phyloP scores from a whole-genome alignment of 2,329 filamentous ascomycete genomes.

The Helotiales sp. region DNA sequence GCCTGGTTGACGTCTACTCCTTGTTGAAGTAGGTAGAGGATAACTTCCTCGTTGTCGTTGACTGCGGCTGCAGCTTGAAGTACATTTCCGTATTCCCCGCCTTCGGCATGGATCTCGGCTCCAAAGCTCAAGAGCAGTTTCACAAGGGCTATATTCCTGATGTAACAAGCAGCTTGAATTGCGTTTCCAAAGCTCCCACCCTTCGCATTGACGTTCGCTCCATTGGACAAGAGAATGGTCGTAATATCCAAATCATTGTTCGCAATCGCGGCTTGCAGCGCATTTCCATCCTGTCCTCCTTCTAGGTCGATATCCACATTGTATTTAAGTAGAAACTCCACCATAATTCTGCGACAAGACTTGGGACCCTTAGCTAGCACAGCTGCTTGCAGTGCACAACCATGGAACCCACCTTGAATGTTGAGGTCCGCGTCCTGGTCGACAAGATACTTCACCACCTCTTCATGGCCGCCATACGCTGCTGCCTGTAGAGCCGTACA shows the following conservation, averaged over 20 bases:
- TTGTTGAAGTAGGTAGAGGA: too few species aligned
- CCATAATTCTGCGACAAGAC: not conserved
- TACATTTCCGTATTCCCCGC: slow-evolving; percentile 22
- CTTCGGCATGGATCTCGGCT: slow-evolving; percentile 13
- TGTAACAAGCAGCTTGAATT: too few species aligned
- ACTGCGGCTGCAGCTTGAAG: slow-evolving; percentile 23
- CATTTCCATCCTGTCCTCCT: slow-evolving; percentile 22
- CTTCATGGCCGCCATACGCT: not conserved
- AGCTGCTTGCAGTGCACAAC: slow-evolving; percentile 4
- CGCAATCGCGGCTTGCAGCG: slow-evolving; percentile 30
- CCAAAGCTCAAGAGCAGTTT: not conserved
- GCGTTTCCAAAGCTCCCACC: not conserved
- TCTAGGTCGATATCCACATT: slow-evolving; percentile 9
- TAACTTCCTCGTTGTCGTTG: too few species aligned
- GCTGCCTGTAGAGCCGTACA: slow-evolving; percentile 22
- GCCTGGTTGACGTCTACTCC: slow-evolving; percentile 17
- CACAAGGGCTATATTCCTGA: too few species aligned
- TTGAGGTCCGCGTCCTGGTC: slow-evolving; percentile 12
- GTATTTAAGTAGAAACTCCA: slow-evolving; percentile 1
- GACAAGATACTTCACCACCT: slow-evolving; percentile 10
- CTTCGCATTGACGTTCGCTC: slow-evolving; percentile 9
- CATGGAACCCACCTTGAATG: not conserved
- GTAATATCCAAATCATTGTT: too few species aligned
- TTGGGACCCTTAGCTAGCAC: not conserved
- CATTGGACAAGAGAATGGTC: slow-evolving; percentile 11